Evolutionary conservation across 1,139 yeast species (phyloP).

Genomic region (Magnusiomyces magnusii): DNA sequence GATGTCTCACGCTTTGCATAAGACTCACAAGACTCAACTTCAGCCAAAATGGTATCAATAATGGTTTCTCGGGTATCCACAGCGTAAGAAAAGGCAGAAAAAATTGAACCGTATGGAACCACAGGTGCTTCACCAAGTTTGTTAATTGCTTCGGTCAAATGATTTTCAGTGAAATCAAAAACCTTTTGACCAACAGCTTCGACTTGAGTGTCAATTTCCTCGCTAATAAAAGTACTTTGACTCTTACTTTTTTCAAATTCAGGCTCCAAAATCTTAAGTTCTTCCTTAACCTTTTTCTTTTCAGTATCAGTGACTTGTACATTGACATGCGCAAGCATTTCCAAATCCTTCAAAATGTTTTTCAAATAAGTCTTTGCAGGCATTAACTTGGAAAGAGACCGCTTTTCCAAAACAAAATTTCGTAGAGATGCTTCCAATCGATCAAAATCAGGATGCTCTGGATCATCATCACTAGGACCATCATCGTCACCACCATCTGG

Average conservation of each 20-base stretch:
- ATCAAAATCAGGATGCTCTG: constrained; percentile 61
- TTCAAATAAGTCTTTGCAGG: constrained; percentile 84
- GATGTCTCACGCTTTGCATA: constrained; percentile 57
- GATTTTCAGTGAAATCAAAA: constrained; percentile 53
- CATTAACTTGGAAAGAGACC: constrained; percentile 78
- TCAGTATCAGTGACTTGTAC: constrained; percentile 46
- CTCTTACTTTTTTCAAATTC: constrained; percentile 48
- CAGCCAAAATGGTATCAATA: constrained; percentile 52
- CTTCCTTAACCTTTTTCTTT: constrained; percentile 34
- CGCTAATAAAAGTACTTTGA: constrained; percentile 49
- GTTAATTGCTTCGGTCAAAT: constrained; percentile 47
- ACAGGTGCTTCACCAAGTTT: constrained; percentile 51
- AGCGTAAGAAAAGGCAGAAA: constrained; percentile 65
- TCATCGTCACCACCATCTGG: constrained; percentile 36
- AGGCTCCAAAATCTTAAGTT: constrained; percentile 46
- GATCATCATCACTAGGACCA: constrained; percentile 16
- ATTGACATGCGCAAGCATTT: constrained; percentile 53
- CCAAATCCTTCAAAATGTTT: constrained; percentile 63
- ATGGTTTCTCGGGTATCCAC: constrained; percentile 59
- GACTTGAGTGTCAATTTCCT: constrained; percentile 51
- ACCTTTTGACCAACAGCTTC: constrained; percentile 54
- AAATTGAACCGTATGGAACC: constrained; percentile 54
- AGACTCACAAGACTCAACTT: constrained; percentile 61
- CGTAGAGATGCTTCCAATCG: constrained; percentile 77
- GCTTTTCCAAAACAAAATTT: constrained; percentile 78